Evolutionary conservation across 106 monocot species (phyloP).

Genomic region (Phalaenopsis aphrodite): DNA sequence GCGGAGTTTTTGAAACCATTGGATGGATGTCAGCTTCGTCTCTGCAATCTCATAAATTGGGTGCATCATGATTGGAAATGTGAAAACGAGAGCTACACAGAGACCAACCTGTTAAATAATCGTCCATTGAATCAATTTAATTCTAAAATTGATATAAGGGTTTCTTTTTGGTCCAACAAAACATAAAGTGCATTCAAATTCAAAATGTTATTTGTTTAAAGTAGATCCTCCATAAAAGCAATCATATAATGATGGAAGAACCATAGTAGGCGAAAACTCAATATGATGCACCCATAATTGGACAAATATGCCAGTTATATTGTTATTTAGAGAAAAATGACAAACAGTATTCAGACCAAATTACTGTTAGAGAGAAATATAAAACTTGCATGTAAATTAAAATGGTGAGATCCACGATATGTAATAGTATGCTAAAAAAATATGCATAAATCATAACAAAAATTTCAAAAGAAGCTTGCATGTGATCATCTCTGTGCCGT

Average conservation of each 20-base stretch:
- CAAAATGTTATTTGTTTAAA: background rate
- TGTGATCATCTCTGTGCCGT: no score
- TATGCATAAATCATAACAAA: no score
- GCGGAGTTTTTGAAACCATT: conserved; percentile 46
- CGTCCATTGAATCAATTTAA: background rate
- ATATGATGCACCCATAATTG: background rate
- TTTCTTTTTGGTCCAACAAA: background rate
- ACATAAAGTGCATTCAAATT: background rate
- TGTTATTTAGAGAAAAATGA: no score
- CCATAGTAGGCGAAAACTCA: background rate
- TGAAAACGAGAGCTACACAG: conserved; percentile 75
- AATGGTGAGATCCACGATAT: no score
- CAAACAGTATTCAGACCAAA: no score
- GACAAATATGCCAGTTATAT: background rate
- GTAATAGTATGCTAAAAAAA: no score
- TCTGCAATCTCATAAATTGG: conserved; percentile 90
- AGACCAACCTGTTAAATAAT: conserved; percentile 58
- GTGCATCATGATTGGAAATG: conserved; percentile 98
- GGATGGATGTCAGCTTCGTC: conserved; percentile 34
- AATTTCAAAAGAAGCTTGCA: no score
- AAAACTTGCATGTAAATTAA: no score
- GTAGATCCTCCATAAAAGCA: background rate
- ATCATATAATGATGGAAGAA: background rate
- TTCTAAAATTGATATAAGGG: background rate
- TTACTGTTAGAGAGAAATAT: no score